Evolutionary conservation across 768 basidiomycete genomes (phyloP).

Genomic region (Kwoniella dendrophila): DNA sequence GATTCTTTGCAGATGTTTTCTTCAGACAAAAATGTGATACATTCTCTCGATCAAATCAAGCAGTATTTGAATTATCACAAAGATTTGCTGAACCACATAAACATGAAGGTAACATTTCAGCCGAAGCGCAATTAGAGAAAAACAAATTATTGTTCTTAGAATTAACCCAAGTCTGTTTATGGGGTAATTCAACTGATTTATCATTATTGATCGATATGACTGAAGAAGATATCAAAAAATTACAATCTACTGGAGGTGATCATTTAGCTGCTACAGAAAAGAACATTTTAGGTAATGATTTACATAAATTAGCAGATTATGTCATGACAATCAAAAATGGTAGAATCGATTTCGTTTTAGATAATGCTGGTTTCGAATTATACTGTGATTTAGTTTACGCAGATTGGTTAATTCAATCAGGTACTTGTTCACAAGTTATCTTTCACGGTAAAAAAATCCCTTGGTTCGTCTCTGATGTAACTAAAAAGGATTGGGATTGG

Average conservation of each 20-base stretch:
- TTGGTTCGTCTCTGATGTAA: slow-evolving; percentile 85
- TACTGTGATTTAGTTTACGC: slow-evolving; percentile 65
- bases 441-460: slow-evolving; percentile 97
- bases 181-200: slow-evolving; percentile 96
- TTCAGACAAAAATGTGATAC: slow-evolving; percentile 96
- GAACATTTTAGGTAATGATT: slow-evolving; percentile 85
- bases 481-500: slow-evolving; percentile 93
- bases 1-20: slow-evolving; percentile 66
- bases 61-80: slow-evolving; percentile 90
- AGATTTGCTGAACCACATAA: slow-evolving; percentile 86
- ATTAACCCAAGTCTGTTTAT: slow-evolving; percentile 91
- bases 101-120: slow-evolving; percentile 60
- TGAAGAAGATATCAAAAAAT: slow-evolving; percentile 91
- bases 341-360: slow-evolving; percentile 69
- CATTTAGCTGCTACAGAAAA: slow-evolving; percentile 92
- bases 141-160: slow-evolving; percentile 79
- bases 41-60: slow-evolving; percentile 86
- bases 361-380: slow-evolving; percentile 72
- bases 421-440: slow-evolving; percentile 76
- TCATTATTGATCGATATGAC: slow-evolving; percentile 96
- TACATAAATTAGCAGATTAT: slow-evolving; percentile 69
- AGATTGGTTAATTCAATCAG: slow-evolving; percentile 90
- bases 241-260: slow-evolving; percentile 97
- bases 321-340: slow-evolving; percentile 63
- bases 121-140: slow-evolving; percentile 64